Base-by-base conservation (phyloP, 495 filamentous ascomycete species). In the Penicilliopsis zonata region DNA sequence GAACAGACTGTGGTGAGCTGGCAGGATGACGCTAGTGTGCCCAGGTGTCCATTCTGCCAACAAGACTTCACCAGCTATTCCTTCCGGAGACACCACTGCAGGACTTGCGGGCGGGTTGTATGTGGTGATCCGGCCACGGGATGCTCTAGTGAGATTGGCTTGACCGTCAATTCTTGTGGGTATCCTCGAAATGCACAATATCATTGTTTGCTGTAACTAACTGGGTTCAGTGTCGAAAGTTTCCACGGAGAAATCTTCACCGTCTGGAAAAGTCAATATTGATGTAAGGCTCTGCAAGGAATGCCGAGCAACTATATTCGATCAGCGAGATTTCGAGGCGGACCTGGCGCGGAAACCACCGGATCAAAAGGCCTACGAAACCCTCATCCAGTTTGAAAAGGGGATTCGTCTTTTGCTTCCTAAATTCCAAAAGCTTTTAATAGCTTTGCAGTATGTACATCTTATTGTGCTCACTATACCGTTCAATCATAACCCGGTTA, bases 1-100 rank as follows among this genome's bases (percentile, higher is more conserved):
- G 90, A 98, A 55, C 92, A 98, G 46, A 83, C 79, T 0, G 71
- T 98, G 10, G 85, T 96, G 12, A 79, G 77, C 9, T 98, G 90
- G 90, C 81, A 98, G 50, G 90, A 96, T 29, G 92, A 96, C 57
- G 67, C 78, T 0, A 72, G 59, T 27, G 86, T 98, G 13, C 32
- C 65, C 3, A 74, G 73, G 28, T 98, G 90, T 40, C 92, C 90
- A 2, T 90, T 93, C 43, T 98, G 90, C 44, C 80, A 86, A 43
- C 90, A 96, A 44, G 84, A 93, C 33, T 98, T 98, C 54, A 74
- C 83, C 1, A 75, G 70, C 16, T 94, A 93, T 63, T 74, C 82
- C 1, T 87, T 93, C 42, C 72, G 90, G 47, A 69, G 90, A 35
- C 92, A 96, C 50, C 90, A 98, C 50, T 98, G 90, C 52, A 74